Evolutionary conservation across 192 early-diverging fungal species (phyloP).

Genomic region (Gryganskiella cystojenkinii): DNA sequence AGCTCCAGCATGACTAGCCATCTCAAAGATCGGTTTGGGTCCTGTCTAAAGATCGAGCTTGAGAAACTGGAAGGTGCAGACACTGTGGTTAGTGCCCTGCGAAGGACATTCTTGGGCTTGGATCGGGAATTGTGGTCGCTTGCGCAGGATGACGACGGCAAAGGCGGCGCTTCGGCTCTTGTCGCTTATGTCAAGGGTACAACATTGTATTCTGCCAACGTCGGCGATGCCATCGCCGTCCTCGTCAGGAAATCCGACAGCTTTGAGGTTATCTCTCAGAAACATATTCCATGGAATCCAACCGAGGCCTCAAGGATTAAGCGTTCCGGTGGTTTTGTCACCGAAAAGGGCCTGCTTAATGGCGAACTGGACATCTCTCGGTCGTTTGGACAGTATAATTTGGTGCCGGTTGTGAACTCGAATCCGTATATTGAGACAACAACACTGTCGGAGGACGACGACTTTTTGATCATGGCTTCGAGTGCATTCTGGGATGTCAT

Average conservation of each 20-base stretch:
- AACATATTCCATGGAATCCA: constrained; percentile 76
- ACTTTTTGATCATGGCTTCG: constrained; percentile 82
- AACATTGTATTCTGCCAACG: constrained; percentile 86
- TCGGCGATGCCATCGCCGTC: constrained; percentile 86
- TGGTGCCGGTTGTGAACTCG: constrained; percentile 85
- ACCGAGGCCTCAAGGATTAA: constrained; percentile 82
- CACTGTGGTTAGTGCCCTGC: constrained; percentile 73
- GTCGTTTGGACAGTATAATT: constrained; percentile 88
- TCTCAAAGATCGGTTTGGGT: constrained; percentile 76
- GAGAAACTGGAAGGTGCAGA: constrained; percentile 71
- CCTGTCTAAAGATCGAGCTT: constrained; percentile 78
- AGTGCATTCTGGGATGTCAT: constrained; percentile 82
- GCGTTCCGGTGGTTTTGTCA: constrained; percentile 83
- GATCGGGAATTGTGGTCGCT: constrained; percentile 75
- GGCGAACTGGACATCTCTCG: constrained; percentile 80
- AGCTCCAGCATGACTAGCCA: constrained; percentile 68
- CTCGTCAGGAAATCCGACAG: constrained; percentile 77
- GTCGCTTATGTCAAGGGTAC: constrained; percentile 83
- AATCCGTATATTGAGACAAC: constrained; percentile 82
- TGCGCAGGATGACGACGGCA: constrained; percentile 51
- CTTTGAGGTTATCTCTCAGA: constrained; percentile 74
- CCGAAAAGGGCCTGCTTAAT: constrained; percentile 77
- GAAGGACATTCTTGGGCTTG: constrained; percentile 84
- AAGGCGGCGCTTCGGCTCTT: constrained; percentile 81
- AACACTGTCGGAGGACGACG: constrained; percentile 81